These are phyloP conservation scores for Nymphaea colorata DNA, from an alignment of 164 flowering plant genomes.

Conservation along the genomic window DNA sequence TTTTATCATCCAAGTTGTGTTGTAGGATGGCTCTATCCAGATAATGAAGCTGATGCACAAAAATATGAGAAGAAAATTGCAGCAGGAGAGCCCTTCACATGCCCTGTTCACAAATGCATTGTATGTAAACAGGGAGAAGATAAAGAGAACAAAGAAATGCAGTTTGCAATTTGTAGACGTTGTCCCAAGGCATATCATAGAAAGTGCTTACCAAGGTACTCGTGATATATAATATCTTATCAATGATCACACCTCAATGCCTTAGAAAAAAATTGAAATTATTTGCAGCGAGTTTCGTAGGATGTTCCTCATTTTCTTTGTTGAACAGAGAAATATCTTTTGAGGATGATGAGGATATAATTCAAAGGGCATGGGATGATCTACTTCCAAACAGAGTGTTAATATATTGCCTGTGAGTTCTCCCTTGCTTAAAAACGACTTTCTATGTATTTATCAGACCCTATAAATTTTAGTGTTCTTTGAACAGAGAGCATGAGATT, in stretches of 20 bases:
- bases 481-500: conserved; percentile 50
- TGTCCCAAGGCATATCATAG: conserved; percentile 85
- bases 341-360: conserved; percentile 8
- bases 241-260: neutral
- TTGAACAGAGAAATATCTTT: conserved; percentile 42
- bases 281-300: neutral
- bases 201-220: conserved; percentile 81
- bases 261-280: neutral
- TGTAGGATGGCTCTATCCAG: conserved; percentile 32
- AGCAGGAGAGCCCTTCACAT: conserved; percentile 54
- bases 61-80: conserved; percentile 30
- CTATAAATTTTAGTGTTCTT: neutral
- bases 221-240: neutral
- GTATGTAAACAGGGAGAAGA: conserved; percentile 51
- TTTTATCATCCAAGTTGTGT: conserved; percentile 81
- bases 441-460: neutral
- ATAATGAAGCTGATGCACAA: conserved; percentile 25
- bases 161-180: conserved; percentile 82
- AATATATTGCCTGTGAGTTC: conserved; percentile 76
- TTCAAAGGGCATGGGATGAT: conserved; percentile 67
- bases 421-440: neutral
- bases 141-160: conserved; percentile 30
- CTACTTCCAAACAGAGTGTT: conserved; percentile 53
- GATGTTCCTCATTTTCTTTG: neutral
- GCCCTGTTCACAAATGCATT: conserved; percentile 63